These are phyloP conservation scores for Waitea zeae DNA, from an alignment of 1,284 basidiomycete species.

Conservation along the genomic window DNA sequence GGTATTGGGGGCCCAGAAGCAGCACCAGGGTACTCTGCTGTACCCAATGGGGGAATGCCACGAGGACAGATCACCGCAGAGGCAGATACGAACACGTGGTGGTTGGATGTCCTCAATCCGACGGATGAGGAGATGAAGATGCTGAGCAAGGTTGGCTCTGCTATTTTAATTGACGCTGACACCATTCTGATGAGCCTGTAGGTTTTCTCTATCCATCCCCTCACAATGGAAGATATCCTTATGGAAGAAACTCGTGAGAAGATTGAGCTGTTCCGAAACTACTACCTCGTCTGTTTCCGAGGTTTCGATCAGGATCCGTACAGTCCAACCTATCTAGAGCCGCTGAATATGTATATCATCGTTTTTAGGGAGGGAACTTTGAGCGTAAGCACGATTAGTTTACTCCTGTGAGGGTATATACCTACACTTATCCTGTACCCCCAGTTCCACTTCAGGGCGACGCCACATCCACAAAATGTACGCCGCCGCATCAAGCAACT, in stretches of 20 bases:
- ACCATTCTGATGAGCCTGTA: no score
- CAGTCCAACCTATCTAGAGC: slow-evolving; percentile 94
- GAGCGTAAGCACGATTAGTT: slow-evolving; percentile 70
- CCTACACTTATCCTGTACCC: not conserved
- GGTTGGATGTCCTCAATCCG: slow-evolving; percentile 89
- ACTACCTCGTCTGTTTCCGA: slow-evolving; percentile 98
- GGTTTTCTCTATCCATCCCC: slow-evolving; percentile 94
- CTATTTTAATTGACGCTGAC: no score
- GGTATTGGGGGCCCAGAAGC: no score
- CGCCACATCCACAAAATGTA: slow-evolving; percentile 96
- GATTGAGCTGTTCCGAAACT: slow-evolving; percentile 97
- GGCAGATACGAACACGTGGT: slow-evolving; percentile 71
- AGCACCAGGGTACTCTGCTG: not conserved
- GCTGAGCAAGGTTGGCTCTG: slow-evolving; percentile 59
- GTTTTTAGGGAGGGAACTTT: slow-evolving; percentile 97
- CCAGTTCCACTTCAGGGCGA: slow-evolving; percentile 94
- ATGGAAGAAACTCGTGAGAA: slow-evolving; percentile 99
- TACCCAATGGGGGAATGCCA: slow-evolving; percentile 7
- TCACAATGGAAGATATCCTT: slow-evolving; percentile 98
- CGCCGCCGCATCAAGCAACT: slow-evolving; percentile 97
- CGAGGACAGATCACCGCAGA: slow-evolving; percentile 10
- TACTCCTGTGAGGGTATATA: no score
- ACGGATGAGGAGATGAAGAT: slow-evolving; percentile 99
- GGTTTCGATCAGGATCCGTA: slow-evolving; percentile 99
- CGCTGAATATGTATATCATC: slow-evolving; percentile 99